Evolutionary conservation across 2,329 filamentous ascomycete species (phyloP), one percentile per base, ranked within the genome.

Genomic region (Fusarium hainanense): DNA sequence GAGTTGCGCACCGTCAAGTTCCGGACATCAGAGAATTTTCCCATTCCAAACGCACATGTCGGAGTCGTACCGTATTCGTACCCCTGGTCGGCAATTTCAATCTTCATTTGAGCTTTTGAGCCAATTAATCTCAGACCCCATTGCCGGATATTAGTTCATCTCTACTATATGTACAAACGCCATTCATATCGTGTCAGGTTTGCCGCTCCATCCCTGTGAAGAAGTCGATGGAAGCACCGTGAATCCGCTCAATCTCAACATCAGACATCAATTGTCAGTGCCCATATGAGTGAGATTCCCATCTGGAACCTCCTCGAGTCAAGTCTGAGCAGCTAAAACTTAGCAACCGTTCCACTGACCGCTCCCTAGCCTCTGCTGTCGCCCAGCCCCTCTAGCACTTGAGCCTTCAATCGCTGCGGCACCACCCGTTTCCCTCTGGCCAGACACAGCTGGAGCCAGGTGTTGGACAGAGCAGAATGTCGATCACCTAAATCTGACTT

Each of bases 311-410:
- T 50, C 42, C 7, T 18, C 34, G 34, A 44, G 27, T 52, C 62
- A 56, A 32, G 46, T 64, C 23, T 48, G 18, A n/a, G 18, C 54
- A 21, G 30, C 49, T 54, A 77, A 55, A 81, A 63, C 16, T 78
- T 71, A 12, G 80, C 81, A 54, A 83, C 79, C 47, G 74, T 75
- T 14, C 80, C 82, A 76, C 84, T 84, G 61, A 83, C 79, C 48
- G 84, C 82, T 30, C 87, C 85, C 69, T 85, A 84, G 64, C 90
- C 83, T 90, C 87, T 64, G 83, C 84, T 50, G 87, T 89, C 64
- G 88, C 85, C 88, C 88, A 90, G 4, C 88, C 88, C 88, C 88
- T 77, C 89, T 89, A 68, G 89, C 23, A 52, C 88, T 76, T 89
- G 90, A 68, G 89, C 90, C 70, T 90, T 87, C 10, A 87, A 87